Conservation (phyloP, 495 filamentous ascomycete genomes). For the Saxispiralis lemnorum region DNA sequence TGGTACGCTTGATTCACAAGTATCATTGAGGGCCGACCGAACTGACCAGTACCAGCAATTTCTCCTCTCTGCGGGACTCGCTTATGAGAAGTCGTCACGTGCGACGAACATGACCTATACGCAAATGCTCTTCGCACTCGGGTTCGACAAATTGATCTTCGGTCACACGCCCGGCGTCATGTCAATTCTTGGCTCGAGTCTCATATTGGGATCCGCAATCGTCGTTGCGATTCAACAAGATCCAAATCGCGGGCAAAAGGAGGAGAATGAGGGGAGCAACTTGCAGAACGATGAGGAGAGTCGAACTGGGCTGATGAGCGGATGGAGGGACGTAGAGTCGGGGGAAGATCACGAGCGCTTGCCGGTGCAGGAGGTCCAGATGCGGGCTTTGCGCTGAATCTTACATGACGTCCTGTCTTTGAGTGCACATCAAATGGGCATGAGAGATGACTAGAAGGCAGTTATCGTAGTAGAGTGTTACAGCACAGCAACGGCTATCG, state of each 20-base stretch:
- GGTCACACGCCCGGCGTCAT: conserved; percentile 46
- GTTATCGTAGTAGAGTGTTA: too few relatives aligned
- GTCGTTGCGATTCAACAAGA: conserved; percentile 48
- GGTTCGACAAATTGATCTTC: conserved; percentile 65
- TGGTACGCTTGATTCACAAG: too few relatives aligned
- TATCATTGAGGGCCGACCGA: not conserved
- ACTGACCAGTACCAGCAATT: conserved; percentile 37
- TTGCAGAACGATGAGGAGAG: conserved; percentile 19
- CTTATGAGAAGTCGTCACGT: conserved; percentile 40
- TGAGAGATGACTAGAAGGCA: too few relatives aligned
- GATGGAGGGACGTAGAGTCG: conserved; percentile 10
- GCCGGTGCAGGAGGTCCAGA: conserved; percentile 9
- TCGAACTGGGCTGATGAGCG: conserved; percentile 21
- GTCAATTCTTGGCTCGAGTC: conserved; percentile 52
- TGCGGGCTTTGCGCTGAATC: conserved; percentile 12
- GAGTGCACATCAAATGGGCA: too few relatives aligned
- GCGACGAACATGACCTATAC: conserved; percentile 84
- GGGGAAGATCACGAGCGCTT: conserved; percentile 7
- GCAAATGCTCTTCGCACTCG: conserved; percentile 80
- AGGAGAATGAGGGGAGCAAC: conserved; percentile 6
- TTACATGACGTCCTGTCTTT: too few relatives aligned
- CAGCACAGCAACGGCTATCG: too few relatives aligned
- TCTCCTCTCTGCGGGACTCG: conserved; percentile 63
- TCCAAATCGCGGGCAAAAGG: not conserved
- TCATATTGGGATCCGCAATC: conserved; percentile 68